Percentiles rank a stretch among this genome's conserved stretches.
phyloP scores from a whole-genome alignment of 257 asterid species.

The Ajuga chamaepitys region DNA sequence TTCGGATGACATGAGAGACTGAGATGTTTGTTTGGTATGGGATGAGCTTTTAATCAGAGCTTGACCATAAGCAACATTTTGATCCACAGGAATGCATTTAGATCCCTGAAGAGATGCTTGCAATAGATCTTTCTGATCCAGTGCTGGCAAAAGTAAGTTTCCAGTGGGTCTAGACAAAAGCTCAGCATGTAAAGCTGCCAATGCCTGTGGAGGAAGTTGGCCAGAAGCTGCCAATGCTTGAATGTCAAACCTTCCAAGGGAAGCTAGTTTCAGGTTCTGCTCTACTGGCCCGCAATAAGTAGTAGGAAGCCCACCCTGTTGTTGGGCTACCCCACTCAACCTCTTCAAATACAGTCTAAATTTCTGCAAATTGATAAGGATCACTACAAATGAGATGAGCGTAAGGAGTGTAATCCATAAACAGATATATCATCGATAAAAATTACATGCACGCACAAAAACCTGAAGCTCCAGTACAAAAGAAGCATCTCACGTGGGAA shows the following conservation, averaged over 20 bases:
- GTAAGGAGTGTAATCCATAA: background rate
- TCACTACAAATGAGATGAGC: slow-evolving; percentile 4
- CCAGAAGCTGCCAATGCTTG: slow-evolving; percentile 70
- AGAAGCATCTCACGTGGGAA: background rate
- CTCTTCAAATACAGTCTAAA: slow-evolving; percentile 75
- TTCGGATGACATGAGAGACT: slow-evolving; percentile 28
- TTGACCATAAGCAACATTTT: slow-evolving; percentile 43
- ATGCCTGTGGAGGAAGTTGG: slow-evolving; percentile 57
- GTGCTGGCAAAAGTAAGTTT: slow-evolving; percentile 44
- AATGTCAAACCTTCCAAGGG: slow-evolving; percentile 56
- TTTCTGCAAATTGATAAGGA: slow-evolving; percentile 46
- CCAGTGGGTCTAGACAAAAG: slow-evolving; percentile 47
- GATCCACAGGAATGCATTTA: slow-evolving; percentile 42
- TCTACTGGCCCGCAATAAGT: slow-evolving; percentile 55
- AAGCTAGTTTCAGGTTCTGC: slow-evolving; percentile 43
- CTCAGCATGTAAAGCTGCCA: slow-evolving; percentile 66
- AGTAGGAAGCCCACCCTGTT: slow-evolving; percentile 50
- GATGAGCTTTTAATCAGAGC: slow-evolving; percentile 52
- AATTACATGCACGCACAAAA: background rate
- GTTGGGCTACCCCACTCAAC: slow-evolving; percentile 72
- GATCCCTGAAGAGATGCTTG: slow-evolving; percentile 52
- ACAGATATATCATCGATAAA: background rate
- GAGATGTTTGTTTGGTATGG: slow-evolving; percentile 37
- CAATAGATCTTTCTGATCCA: slow-evolving; percentile 46
- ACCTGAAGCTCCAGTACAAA: background rate